These are phyloP conservation scores for Mariannaea elegans DNA, from an alignment of 2,329 filamentous ascomycete genomes.

Conservation along the genomic window DNA sequence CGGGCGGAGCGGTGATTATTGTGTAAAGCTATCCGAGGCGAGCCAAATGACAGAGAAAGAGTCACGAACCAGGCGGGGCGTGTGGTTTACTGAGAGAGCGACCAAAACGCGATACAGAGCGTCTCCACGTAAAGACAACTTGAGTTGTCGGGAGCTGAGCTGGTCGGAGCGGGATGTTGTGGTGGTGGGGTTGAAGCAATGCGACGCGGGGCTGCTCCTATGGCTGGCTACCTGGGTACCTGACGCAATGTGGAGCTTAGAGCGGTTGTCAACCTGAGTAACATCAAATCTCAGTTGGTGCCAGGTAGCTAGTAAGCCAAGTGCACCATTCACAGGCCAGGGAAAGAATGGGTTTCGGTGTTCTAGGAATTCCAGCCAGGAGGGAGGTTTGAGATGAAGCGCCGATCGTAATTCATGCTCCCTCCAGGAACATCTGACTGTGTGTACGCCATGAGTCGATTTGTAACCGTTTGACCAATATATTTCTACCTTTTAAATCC, in stretches of 20 bases:
- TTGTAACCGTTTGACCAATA: too few species aligned
- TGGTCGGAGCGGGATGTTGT: conserved; percentile 4
- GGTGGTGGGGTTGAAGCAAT: conserved; percentile 17
- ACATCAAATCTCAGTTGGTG: too few species aligned
- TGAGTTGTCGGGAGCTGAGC: background rate
- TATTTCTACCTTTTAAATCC: too few species aligned
- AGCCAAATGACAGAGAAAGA: background rate
- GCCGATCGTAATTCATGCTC: too few species aligned
- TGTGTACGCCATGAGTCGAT: too few species aligned
- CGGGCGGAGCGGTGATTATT: background rate
- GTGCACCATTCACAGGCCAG: too few species aligned
- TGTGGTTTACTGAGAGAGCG: background rate
- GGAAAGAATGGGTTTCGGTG: too few species aligned
- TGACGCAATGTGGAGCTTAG: background rate
- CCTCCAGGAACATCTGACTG: too few species aligned
- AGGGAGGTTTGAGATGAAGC: too few species aligned
- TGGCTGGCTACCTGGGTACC: background rate
- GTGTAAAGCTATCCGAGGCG: background rate
- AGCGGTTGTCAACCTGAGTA: background rate
- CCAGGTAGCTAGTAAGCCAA: too few species aligned
- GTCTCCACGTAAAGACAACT: conserved; percentile 6
- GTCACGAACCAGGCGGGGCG: background rate
- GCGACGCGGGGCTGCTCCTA: conserved; percentile 18
- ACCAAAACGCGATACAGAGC: background rate
- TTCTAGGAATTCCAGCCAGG: too few species aligned